These are phyloP conservation scores for Prinsepia uniflora DNA, from an alignment of 306 rosid genomes.

Conservation along the genomic window DNA sequence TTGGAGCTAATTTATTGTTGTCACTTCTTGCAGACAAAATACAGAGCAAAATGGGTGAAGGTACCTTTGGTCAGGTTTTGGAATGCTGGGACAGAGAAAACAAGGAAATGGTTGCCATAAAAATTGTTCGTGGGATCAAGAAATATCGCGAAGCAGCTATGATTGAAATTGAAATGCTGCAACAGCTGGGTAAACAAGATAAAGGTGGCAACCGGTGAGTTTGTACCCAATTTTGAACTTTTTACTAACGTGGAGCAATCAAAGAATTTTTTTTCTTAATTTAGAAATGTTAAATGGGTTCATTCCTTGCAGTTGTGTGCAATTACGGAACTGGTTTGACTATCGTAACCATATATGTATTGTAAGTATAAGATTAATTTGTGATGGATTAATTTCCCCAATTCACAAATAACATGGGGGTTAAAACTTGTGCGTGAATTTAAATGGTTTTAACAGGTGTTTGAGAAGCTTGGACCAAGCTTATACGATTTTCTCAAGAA, in stretches of 20 bases:
- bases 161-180: conserved; percentile 92
- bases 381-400: conserved; percentile 89
- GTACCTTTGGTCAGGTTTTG: conserved; percentile 94
- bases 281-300: conserved; percentile 69
- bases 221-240: background rate
- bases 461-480: conserved; percentile 99
- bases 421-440: conserved; percentile 75
- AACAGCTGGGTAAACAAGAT: conserved; percentile 86
- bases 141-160: conserved; percentile 97
- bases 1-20: background rate
- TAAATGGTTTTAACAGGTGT: conserved; percentile 97
- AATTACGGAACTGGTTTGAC: conserved; percentile 99
- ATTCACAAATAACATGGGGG: conserved; percentile 54
- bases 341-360: conserved; percentile 99
- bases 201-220: conserved; percentile 91
- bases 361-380: conserved; percentile 92
- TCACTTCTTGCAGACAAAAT: conserved; percentile 60
- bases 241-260: background rate
- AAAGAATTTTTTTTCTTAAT: conserved; percentile 21
- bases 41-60: conserved; percentile 94
- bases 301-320: conserved; percentile 99
- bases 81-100: conserved; percentile 96
- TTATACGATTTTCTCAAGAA: conserved; percentile 99
- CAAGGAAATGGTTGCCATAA: conserved; percentile 90
- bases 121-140: conserved; percentile 83